These are phyloP conservation scores for Sarcodon sp. DNA, from an alignment of 768 basidiomycete species.

Conservation along the genomic window DNA sequence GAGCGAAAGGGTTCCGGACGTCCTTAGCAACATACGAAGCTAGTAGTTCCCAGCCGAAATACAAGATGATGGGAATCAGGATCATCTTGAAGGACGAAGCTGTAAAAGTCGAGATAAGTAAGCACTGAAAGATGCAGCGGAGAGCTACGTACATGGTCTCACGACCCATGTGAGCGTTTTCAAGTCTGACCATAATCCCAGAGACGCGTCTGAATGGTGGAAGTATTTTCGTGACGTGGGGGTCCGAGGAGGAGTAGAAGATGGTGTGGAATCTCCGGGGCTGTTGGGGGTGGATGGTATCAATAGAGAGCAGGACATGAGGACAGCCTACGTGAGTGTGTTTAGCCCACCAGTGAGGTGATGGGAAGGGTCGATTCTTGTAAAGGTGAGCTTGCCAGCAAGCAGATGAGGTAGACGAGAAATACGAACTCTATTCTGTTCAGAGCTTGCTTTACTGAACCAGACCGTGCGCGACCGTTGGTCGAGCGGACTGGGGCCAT, in stretches of 20 bases:
- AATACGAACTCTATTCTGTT: conserved; percentile 14
- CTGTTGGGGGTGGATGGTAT: conserved; percentile 2
- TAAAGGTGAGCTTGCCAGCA: conserved; percentile 1
- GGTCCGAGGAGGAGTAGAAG: background rate
- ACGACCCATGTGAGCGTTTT: conserved; percentile 55
- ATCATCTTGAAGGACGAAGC: conserved; percentile 60
- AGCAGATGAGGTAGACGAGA: conserved; percentile 5
- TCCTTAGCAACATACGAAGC: conserved; percentile 31
- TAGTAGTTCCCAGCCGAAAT: conserved; percentile 49
- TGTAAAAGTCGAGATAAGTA: conserved; percentile 13
- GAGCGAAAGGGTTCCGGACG: conserved; percentile 59
- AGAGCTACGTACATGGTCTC: conserved; percentile 42
- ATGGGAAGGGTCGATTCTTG: conserved; percentile 41
- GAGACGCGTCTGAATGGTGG: conserved; percentile 10
- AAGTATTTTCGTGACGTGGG: background rate
- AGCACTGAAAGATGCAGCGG: background rate
- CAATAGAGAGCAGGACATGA: background rate
- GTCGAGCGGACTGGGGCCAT: conserved; percentile 3
- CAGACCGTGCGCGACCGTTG: background rate
- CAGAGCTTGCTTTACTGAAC: conserved; percentile 1
- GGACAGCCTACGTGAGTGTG: conserved; percentile 41
- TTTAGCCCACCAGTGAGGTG: conserved; percentile 52
- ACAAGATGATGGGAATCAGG: conserved; percentile 44
- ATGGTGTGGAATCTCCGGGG: conserved; percentile 6
- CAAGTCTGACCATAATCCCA: conserved; percentile 39